A percentile compares a stretch with the other conserved stretches of the same genome.
These are phyloP conservation scores for Phaeosphaeriaceae sp. DNA, from an alignment of 2,329 filamentous ascomycete genomes.

Conservation along the genomic window DNA sequence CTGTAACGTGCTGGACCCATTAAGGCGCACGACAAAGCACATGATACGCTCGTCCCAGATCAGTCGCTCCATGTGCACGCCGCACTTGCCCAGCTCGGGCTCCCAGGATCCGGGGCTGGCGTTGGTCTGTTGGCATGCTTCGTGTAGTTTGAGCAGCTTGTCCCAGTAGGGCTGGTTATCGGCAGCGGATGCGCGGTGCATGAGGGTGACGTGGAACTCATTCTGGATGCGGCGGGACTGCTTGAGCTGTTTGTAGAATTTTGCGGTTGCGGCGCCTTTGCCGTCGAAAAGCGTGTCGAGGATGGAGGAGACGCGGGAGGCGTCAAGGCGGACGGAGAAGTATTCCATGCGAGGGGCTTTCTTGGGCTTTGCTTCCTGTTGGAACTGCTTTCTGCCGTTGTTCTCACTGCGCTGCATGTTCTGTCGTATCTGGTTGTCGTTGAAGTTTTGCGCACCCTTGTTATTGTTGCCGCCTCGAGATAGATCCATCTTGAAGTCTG, in stretches of 20 bases:
- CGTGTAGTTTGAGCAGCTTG: slow-evolving; percentile 69
- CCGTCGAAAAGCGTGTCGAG: slow-evolving; percentile 75
- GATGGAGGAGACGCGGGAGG: slow-evolving; percentile 59
- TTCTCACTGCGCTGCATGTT: slow-evolving; percentile 38
- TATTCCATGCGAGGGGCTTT: slow-evolving; percentile 66
- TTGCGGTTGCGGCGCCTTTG: slow-evolving; percentile 60
- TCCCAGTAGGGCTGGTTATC: slow-evolving; percentile 76
- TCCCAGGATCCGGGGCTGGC: slow-evolving; percentile 51
- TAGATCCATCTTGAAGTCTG: slow-evolving; percentile 77
- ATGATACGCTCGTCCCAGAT: slow-evolving; percentile 89
- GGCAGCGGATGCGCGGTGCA: slow-evolving; percentile 74
- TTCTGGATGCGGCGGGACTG: slow-evolving; percentile 76
- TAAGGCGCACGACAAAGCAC: slow-evolving; percentile 80
- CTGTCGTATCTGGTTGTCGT: slow-evolving; percentile 47
- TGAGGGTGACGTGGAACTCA: slow-evolving; percentile 93
- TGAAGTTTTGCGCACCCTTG: slow-evolving; percentile 27
- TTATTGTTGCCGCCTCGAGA: slow-evolving; percentile 55
- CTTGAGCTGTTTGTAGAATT: slow-evolving; percentile 78
- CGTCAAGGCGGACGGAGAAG: slow-evolving; percentile 65
- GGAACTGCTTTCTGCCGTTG: slow-evolving; percentile 17
- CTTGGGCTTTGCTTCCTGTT: slow-evolving; percentile 54
- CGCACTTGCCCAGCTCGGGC: slow-evolving; percentile 67
- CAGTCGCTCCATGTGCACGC: slow-evolving; percentile 68
- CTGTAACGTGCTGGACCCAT: slow-evolving; percentile 35
- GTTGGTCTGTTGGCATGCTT: slow-evolving; percentile 24